Evolutionary conservation across 2,329 filamentous ascomycete genomes (phyloP).

Genomic region (Fusarium acutatum): DNA sequence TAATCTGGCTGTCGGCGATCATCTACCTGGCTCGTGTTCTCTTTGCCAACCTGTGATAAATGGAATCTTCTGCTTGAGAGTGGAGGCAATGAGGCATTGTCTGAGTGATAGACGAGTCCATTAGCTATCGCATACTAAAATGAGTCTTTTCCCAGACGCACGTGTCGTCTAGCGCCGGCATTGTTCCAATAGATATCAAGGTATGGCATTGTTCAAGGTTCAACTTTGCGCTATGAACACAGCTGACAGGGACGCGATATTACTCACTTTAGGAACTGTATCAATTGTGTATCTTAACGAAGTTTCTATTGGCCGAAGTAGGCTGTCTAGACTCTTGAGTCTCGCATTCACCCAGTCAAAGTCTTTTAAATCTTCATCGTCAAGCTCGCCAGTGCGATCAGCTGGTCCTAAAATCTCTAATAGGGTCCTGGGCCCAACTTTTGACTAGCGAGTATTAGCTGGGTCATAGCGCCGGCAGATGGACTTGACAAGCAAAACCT

Average conservation of each 20-base stretch:
- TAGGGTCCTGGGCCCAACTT: background rate
- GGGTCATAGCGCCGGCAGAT: background rate
- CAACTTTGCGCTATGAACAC: background rate
- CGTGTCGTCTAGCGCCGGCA: background rate
- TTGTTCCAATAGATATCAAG: background rate
- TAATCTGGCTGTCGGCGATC: fast-evolving
- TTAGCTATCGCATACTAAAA: background rate
- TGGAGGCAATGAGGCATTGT: background rate
- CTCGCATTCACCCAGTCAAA: no score
- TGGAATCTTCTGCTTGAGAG: fast-evolving
- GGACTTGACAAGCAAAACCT: background rate
- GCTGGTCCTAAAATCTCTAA: background rate
- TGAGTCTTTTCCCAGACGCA: background rate
- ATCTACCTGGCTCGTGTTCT: background rate
- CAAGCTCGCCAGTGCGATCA: background rate
- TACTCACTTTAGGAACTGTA: background rate
- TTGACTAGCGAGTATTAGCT: background rate
- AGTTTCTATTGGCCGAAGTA: background rate
- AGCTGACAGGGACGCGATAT: no score
- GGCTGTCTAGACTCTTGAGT: no score
- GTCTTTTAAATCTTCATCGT: background rate
- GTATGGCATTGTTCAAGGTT: background rate
- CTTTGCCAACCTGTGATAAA: fast-evolving
- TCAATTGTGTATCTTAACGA: no score
- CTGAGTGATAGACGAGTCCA: no score